These are phyloP conservation scores for Phytophthora colocasiae DNA, from an alignment of 352 stramenopile genomes.

Conservation along the genomic window DNA sequence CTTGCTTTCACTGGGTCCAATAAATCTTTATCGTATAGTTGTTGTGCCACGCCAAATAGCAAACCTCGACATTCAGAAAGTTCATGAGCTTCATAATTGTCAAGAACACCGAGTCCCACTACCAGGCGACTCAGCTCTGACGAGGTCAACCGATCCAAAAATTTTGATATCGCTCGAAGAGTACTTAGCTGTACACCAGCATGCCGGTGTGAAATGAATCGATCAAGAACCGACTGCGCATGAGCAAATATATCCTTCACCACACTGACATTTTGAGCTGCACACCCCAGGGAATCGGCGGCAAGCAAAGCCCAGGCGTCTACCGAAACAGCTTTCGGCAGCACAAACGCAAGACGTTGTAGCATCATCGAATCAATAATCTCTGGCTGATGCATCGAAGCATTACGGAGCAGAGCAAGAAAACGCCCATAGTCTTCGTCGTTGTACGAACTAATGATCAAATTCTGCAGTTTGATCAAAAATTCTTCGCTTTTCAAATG, in stretches of 20 bases:
- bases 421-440: slow-evolving; percentile 77
- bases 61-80: slow-evolving; percentile 46
- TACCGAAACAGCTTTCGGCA: slow-evolving; percentile 63
- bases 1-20: slow-evolving; percentile 17
- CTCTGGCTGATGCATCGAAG: slow-evolving; percentile 59
- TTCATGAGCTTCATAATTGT: slow-evolving; percentile 44
- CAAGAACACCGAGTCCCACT: slow-evolving; percentile 51
- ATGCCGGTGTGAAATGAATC: slow-evolving; percentile 66
- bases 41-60: slow-evolving; percentile 52
- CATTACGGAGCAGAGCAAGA: slow-evolving; percentile 64
- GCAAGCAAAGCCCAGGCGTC: slow-evolving; percentile 68
- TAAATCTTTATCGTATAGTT: slow-evolving; percentile 41
- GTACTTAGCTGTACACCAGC: slow-evolving; percentile 51
- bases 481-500: slow-evolving; percentile 30
- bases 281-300: slow-evolving; percentile 52
- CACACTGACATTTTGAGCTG: slow-evolving; percentile 48
- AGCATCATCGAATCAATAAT: slow-evolving; percentile 79
- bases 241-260: slow-evolving; percentile 56
- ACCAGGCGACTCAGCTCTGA: slow-evolving; percentile 38
- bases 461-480: slow-evolving; percentile 44
- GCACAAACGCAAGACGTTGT: slow-evolving; percentile 68
- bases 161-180: slow-evolving; percentile 46
- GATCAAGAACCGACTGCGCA: slow-evolving; percentile 49
- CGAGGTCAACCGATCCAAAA: slow-evolving; percentile 45
- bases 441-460: slow-evolving; percentile 61